Evolutionary conservation across 345 rosid species (phyloP), one percentile per base, ranked within the genome.

Genomic region (Eutrema heterophyllum): DNA sequence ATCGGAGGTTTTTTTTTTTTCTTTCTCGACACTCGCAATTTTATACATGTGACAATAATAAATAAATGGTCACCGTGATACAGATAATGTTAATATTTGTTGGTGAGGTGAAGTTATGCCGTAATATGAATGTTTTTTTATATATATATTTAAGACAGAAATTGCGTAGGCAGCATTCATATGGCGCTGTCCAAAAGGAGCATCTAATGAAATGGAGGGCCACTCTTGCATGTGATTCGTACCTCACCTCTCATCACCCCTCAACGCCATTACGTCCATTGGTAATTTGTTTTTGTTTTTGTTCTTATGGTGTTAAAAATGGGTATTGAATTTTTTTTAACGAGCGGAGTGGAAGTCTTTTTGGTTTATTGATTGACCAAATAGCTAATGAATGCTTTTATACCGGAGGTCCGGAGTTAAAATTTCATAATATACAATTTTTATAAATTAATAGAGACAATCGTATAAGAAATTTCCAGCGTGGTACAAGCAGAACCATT

Each of bases 191-290:
- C 29, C 61, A 51, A 67, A 74, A 67, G 61, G 14, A 67, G 78
- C 60, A 74, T 40, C 14, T 40, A 18, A 67, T 56, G 41, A 58
- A 39, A 67, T 11, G 46, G 41, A 41, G 62, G 79, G 63, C 63
- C 68, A 59, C 33, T 67, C 24, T 43, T 67, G 68, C 79, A 67
- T 67, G 68, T 67, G 73, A 51, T 67, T 74, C 66, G 67, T 41
- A 67, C 44, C 55, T 74, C 64, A 73, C 35, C 43, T 64, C 21
- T 63, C 43, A 49, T 50, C 49, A 44, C 18, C 77, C 77, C 39
- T 21, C 14, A 45, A 45, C 48, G 70, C 15, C 63, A 43, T 9
- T 53, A 43, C 39, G 40, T 72, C 64, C 64, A 33, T 18, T 44
- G 48, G 8, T 44, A 56, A 3, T 12, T 8, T 45, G 18, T 55